Base-by-base conservation (phyloP, 2,329 filamentous ascomycete genomes). In the Sporothrix brunneoviolacea region DNA sequence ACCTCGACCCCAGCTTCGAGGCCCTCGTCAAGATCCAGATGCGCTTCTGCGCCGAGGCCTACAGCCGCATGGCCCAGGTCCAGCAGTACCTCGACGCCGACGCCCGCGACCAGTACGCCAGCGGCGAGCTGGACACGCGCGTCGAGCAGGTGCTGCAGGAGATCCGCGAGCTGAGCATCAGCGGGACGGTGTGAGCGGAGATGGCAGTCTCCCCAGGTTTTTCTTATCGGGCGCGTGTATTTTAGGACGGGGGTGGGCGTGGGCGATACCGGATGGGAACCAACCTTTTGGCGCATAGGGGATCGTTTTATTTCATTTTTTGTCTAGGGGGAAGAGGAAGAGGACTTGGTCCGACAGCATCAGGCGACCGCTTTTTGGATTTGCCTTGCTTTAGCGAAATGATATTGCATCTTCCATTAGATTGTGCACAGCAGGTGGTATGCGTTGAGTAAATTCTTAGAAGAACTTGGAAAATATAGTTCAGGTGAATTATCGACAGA, bases 21-120 rank as follows among this genome's bases (percentile, higher is more conserved):
- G 93, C 94, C 0, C 82, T 98, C 47, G 93, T 98, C 67, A 98
- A 98, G 76, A 98, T 98, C 59, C 93, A 98, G 72, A 70, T 98
- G 62, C 80, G 93, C 33, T 98, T 98, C 74, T 98, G 94, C 63
- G 93, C 94, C 8, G 93, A 98, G 71, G 93, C 93, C 2, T 98
- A 98, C 70, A 91, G 84, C 55, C 79, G 93, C 42, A 98, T 98
- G 93, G 93, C 94, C 22, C 94, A 98, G 73, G 94, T 98, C 51
- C 93, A 98, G 72, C 93, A 98, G 71, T 97, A 96, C 67, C 77
- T 98, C 28, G 93, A 97, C 65, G 86, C 91, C 27, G 90, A 95
- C 64, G 97, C 91, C 47, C 80, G 93, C 67, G 93, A 98, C 58
- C 87, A 96, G 70, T 98, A 98, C 68, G 93, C 93, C 2, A 83